Conservation (phyloP, 2,329 filamentous ascomycete genomes). For the Cladophialophora bantiana region DNA sequence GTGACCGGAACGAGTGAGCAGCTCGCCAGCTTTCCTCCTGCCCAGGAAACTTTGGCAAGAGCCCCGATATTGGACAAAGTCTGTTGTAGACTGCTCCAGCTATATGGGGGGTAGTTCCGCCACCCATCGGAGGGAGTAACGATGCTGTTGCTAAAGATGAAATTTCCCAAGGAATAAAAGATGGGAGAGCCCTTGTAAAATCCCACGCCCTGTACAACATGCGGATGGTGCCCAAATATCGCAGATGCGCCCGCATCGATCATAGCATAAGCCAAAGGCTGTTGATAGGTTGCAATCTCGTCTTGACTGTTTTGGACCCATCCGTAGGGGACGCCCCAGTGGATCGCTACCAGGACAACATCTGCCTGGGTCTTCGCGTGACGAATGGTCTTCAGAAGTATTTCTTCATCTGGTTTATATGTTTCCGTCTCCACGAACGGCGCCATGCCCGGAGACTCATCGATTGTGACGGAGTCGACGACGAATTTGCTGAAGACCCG, state of each 20-base stretch:
- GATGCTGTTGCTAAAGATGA: constrained; percentile 27
- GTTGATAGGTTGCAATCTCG: constrained; percentile 27
- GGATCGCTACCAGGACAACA: constrained; percentile 23
- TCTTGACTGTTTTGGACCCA: constrained; percentile 20
- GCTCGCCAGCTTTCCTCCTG: too few relatives aligned
- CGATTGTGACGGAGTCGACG: constrained; percentile 20
- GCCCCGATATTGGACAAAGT: too few relatives aligned
- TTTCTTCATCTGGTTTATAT: constrained; percentile 25
- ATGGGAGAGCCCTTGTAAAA: constrained; percentile 16
- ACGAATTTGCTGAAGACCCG: constrained; percentile 27
- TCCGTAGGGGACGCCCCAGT: constrained; percentile 23
- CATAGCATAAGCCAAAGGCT: constrained; percentile 20
- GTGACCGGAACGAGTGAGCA: too few relatives aligned
- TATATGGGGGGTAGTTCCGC: constrained; percentile 19
- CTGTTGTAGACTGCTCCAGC: background rate
- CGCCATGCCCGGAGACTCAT: constrained; percentile 24
- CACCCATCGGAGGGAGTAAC: constrained; percentile 12
- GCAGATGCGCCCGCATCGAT: constrained; percentile 23
- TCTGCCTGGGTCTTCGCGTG: constrained; percentile 21
- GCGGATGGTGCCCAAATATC: constrained; percentile 26
- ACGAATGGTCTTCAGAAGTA: constrained; percentile 18
- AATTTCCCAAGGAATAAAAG: constrained; percentile 23
- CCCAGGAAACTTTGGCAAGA: too few relatives aligned
- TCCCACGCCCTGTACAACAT: constrained; percentile 25
- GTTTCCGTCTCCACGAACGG: constrained; percentile 20